phyloP scores from a whole-genome alignment of 768 basidiomycete genomes.

The Leccinum ochraceum region DNA sequence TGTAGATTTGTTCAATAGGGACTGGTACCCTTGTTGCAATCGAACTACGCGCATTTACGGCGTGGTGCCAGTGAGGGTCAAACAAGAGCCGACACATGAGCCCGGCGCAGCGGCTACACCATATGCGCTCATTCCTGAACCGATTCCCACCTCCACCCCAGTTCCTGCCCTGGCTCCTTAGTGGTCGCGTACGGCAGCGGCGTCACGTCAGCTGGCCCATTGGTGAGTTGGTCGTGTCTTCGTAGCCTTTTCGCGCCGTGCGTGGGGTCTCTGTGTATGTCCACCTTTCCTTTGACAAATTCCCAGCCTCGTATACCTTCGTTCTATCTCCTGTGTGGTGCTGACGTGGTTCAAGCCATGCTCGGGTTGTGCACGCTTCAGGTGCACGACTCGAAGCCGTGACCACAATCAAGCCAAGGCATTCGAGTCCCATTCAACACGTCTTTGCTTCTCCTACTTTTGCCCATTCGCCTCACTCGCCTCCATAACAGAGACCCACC shows the following conservation, averaged over 20 bases:
- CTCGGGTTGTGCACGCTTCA: background rate
- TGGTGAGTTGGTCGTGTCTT: conserved; percentile 22
- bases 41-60: background rate
- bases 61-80: background rate
- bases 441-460: conserved; percentile 1
- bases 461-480: conserved; percentile 1
- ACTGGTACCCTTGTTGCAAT: conserved; percentile 24
- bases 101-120: background rate
- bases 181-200: background rate
- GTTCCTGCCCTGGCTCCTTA: conserved; percentile 18
- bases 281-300: background rate
- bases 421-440: conserved; percentile 6
- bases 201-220: conserved; percentile 6
- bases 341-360: conserved; percentile 7
- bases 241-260: background rate
- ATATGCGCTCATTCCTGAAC: conserved; percentile 4
- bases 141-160: conserved; percentile 19
- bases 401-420: conserved; percentile 12
- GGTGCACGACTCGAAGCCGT: conserved; percentile 1
- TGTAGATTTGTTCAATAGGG: conserved; percentile 22
- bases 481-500: conserved; percentile 19
- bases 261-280: background rate
- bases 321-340: conserved; percentile 1
- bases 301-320: background rate
- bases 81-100: background rate